phyloP scores from a whole-genome alignment of 1,139 yeast species.

The Kazachstania sp. region DNA sequence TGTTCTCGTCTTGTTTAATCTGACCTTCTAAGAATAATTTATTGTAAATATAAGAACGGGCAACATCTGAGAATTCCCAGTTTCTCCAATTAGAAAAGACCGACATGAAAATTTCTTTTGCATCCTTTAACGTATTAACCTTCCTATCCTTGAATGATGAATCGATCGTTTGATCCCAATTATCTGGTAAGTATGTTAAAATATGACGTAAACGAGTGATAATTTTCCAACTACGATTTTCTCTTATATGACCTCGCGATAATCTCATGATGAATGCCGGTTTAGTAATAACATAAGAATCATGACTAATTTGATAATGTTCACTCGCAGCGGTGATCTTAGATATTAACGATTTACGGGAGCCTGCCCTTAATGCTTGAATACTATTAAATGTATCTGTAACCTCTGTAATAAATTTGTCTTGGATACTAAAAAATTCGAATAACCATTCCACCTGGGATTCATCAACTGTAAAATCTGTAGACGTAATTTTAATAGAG shows the following conservation, averaged over 20 bases:
- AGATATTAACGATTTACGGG: conserved; percentile 24
- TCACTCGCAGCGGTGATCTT: conserved; percentile 56
- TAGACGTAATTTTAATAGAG: conserved; percentile 34
- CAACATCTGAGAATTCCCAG: conserved; percentile 70
- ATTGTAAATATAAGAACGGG: conserved; percentile 46
- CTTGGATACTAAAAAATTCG: conserved; percentile 26
- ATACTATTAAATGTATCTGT: conserved; percentile 11
- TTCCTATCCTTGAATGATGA: conserved; percentile 14
- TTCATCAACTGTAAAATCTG: conserved; percentile 33
- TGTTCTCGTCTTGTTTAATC: conserved; percentile 10
- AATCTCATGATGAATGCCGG: conserved; percentile 77
- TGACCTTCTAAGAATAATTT: conserved; percentile 17
- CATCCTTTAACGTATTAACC: conserved; percentile 41
- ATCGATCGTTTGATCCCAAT: conserved; percentile 37
- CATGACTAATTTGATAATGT: conserved; percentile 56
- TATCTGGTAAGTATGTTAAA: conserved; percentile 47
- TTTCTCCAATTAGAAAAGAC: conserved; percentile 78
- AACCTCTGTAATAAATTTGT: conserved; percentile 24
- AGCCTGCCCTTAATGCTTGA: conserved; percentile 7
- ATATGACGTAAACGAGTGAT: conserved; percentile 71
- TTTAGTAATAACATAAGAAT: conserved; percentile 81
- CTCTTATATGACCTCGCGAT: conserved; percentile 63
- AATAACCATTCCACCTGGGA: conserved; percentile 36
- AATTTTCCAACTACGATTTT: conserved; percentile 82
- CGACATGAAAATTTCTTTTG: conserved; percentile 45